Evolutionary conservation across 176 grass and related monocot genomes (phyloP), one percentile per base, ranked within the genome.

Genomic region (Puya raimondii): DNA sequence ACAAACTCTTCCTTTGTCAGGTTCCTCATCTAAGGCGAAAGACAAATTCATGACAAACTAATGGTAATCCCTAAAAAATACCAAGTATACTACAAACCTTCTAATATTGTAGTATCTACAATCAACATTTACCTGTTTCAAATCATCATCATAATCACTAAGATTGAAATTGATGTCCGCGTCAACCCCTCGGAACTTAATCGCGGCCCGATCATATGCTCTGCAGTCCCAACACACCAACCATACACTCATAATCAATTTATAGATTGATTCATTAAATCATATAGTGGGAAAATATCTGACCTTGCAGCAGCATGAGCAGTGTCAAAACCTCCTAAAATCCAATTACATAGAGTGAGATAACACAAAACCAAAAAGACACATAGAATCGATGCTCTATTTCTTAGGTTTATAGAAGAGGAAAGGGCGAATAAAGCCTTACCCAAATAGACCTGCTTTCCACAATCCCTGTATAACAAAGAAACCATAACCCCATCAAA

Each of bases 361-460:
- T 27, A 57, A 64, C 14, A 82, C 65, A 67, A 72, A 6, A 21
- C 2, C 20, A 53, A 16, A 33, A 69, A 76, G 13, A 10, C 0
- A n/a, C 17, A 57, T 53, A 57, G 13, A 1, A 27, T 26, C 1
- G 26, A 48, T 58, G n/a, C 21, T 25, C 23, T 10, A 77, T 11
- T 3, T 14, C 63, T 63, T 53, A 48, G 9, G 3, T 11, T 20
- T 18, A 61, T 9, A 59, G 11, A 69, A 2, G 18, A 61, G 61
- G 22, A 18, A 49, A n/a, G 49, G 11, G 4, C 20, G 53, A 42
- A 12, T 22, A 57, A 16, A 68, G 49, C 11, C 69, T 90, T 78
- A 97, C 93, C 93, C 72, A 93, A 63, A 84, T 99, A 99, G 50
- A 99, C 89, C 64, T 99, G 94, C 71, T 99, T 99, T 71, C 94